These are phyloP conservation scores for Cytospora chrysosperma DNA, from an alignment of 2,329 filamentous ascomycete species.

Conservation along the genomic window DNA sequence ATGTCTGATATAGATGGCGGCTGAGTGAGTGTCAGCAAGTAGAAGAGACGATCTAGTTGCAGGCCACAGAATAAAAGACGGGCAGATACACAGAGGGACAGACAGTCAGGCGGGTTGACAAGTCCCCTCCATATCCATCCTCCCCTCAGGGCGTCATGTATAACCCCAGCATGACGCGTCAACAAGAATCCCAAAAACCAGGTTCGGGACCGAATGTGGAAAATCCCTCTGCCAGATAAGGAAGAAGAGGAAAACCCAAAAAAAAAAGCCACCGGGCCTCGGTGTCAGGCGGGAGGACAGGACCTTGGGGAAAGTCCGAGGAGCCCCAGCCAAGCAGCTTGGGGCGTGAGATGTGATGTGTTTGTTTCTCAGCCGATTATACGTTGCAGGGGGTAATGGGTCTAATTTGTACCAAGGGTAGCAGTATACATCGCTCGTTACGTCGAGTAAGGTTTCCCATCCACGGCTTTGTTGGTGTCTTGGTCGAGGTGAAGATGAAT, in stretches of 20 bases:
- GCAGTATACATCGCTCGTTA: neutral
- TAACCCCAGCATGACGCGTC: neutral
- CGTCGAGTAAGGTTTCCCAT: neutral
- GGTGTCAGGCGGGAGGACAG: slow-evolving; percentile 20
- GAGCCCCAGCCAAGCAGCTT: neutral
- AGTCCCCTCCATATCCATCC: too few relatives aligned
- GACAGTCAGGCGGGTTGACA: neutral
- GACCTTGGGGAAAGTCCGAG: slow-evolving; percentile 32
- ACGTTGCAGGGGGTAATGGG: too few relatives aligned
- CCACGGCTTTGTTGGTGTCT: neutral
- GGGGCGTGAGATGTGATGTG: too few relatives aligned
- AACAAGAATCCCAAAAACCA: neutral
- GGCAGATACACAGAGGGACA: too few relatives aligned
- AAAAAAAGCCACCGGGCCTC: neutral
- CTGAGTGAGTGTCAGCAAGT: slow-evolving; percentile 10
- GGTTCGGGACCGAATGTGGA: slow-evolving; percentile 15
- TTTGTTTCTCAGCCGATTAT: too few relatives aligned
- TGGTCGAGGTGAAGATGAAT: neutral
- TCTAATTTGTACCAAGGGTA: neutral
- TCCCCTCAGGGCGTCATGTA: neutral
- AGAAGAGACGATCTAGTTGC: too few relatives aligned
- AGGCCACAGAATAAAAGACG: too few relatives aligned
- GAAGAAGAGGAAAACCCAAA: too few relatives aligned
- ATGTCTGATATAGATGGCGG: too few relatives aligned
- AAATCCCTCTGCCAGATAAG: too few relatives aligned